Percentiles rank a stretch among this genome's conserved stretches.
Conservation (phyloP, 306 rosid species). For the Glycine soja region DNA sequence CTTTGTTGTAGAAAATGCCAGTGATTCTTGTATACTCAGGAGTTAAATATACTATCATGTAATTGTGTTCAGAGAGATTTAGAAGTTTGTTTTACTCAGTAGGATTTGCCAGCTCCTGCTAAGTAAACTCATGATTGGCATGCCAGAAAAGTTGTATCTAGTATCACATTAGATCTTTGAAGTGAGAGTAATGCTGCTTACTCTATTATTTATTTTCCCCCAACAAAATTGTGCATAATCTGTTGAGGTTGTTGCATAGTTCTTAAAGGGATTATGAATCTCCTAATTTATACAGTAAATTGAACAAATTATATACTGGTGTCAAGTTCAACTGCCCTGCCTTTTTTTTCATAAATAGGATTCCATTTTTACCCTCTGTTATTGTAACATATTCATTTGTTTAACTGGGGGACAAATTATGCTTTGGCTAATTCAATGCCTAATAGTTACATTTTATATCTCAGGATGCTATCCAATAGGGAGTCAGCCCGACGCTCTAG, state of each 20-base stretch:
- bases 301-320: not conserved
- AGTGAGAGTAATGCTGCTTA: constrained; percentile 11
- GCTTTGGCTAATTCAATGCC: constrained; percentile 31
- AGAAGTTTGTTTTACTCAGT: constrained; percentile 32
- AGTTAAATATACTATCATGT: constrained; percentile 33
- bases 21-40: not conserved
- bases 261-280: constrained; percentile 23
- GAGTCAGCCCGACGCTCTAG: constrained; percentile 99
- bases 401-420: constrained; percentile 10
- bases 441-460: constrained; percentile 38
- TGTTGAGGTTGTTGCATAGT: not conserved
- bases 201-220: not conserved
- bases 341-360: too few relatives aligned
- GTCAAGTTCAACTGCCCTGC: not conserved
- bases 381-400: not conserved
- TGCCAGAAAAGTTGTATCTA: constrained; percentile 26
- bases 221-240: constrained; percentile 13
- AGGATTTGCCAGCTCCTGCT: not conserved
- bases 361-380: too few relatives aligned
- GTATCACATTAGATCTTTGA: constrained; percentile 32
- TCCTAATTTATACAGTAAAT: constrained; percentile 16
- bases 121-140: constrained; percentile 2
- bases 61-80: constrained; percentile 15
- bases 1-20: constrained; percentile 19
- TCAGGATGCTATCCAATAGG: constrained; percentile 98